A percentile compares a stretch with the other conserved stretches of the same genome.
These are phyloP conservation scores for Phaeosphaeria sp. DNA, from an alignment of 2,329 filamentous ascomycete species.

Conservation along the genomic window DNA sequence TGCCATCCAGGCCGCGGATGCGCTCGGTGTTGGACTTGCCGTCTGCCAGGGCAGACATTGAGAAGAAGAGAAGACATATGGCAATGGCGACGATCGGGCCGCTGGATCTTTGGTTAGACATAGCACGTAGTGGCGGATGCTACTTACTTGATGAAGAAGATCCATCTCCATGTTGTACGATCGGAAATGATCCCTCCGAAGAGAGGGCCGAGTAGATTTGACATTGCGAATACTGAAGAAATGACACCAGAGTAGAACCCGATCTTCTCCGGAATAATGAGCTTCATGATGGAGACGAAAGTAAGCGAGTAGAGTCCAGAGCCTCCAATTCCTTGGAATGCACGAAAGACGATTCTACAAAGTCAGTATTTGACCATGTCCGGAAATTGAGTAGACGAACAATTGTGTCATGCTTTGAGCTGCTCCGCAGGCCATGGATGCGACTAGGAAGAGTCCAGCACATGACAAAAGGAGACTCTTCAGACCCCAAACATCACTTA, in stretches of 20 bases:
- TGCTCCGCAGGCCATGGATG: conserved; percentile 41
- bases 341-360: conserved; percentile 41
- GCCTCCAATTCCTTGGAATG: conserved; percentile 55
- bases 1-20: conserved; percentile 33
- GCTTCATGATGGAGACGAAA: conserved; percentile 40
- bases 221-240: conserved; percentile 48
- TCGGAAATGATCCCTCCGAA: conserved; percentile 54
- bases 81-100: conserved; percentile 34
- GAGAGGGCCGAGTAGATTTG: conserved; percentile 53
- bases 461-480: conserved; percentile 22
- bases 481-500: conserved; percentile 31
- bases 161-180: conserved; percentile 54
- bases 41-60: conserved; percentile 33
- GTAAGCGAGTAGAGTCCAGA: conserved; percentile 53
- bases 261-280: conserved; percentile 37
- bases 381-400: conserved; percentile 8
- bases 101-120: conserved; percentile 13
- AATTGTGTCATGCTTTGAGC: conserved; percentile 40
- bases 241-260: conserved; percentile 45
- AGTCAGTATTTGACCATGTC: conserved; percentile 7
- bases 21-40: conserved; percentile 36
- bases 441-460: conserved; percentile 30
- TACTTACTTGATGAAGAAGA: conserved; percentile 57
- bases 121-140: background rate
- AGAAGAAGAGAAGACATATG: conserved; percentile 30